These are phyloP conservation scores for Coniochaeta sp. DNA, from an alignment of 2,329 filamentous ascomycete genomes.

Conservation along the genomic window DNA sequence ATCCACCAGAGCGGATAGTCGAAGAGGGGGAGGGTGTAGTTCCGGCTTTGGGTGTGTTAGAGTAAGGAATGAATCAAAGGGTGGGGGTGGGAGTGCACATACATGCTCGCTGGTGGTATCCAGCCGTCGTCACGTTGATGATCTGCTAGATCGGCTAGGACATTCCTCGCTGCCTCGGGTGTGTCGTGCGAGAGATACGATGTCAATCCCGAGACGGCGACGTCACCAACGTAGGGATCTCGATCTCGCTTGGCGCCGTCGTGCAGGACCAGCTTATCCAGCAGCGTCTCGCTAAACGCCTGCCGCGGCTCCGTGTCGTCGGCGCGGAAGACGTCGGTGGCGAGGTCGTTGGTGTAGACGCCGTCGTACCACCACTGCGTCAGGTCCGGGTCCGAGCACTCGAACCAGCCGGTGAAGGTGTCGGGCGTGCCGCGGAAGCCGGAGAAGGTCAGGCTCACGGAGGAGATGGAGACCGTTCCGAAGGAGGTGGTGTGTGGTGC, in stretches of 20 bases:
- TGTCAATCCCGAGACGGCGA: conserved; percentile 41
- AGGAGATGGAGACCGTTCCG: conserved; percentile 35
- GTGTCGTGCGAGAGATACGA: conserved; percentile 39
- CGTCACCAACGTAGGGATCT: conserved; percentile 45
- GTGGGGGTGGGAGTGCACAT: conserved; percentile 11
- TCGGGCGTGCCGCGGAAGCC: conserved; percentile 39
- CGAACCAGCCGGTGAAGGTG: conserved; percentile 43
- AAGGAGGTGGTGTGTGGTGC: conserved; percentile 33
- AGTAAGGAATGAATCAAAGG: not conserved
- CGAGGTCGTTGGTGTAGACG: conserved; percentile 44
- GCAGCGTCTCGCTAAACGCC: conserved; percentile 32
- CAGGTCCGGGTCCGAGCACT: conserved; percentile 40
- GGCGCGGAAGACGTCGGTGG: conserved; percentile 35
- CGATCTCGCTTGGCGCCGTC: conserved; percentile 46
- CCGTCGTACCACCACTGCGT: conserved; percentile 48
- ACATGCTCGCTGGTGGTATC: conserved; percentile 48
- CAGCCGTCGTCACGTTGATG: conserved; percentile 44
- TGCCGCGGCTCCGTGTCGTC: conserved; percentile 42
- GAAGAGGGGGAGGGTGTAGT: conserved; percentile 40
- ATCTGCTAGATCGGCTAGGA: conserved; percentile 39
- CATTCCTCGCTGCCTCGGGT: conserved; percentile 32
- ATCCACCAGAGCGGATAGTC: conserved; percentile 50
- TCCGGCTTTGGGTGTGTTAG: conserved; percentile 20
- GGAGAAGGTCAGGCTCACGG: conserved; percentile 33
- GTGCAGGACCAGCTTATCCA: conserved; percentile 38